phyloP scores from a whole-genome alignment of 331 rosid genomes.

The Acacia pycnantha region DNA sequence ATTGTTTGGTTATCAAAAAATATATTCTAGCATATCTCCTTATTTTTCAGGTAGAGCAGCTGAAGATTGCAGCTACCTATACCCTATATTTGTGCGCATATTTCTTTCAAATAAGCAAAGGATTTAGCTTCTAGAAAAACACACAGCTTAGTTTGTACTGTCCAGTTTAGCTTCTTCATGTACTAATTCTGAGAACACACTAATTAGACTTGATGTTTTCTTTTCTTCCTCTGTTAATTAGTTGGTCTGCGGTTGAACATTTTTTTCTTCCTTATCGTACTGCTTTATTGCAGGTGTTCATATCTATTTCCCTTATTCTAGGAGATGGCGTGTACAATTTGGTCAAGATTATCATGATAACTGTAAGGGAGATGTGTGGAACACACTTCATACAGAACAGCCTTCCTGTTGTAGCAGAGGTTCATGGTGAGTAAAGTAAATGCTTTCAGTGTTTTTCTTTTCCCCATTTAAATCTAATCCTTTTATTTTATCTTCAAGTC shows the following conservation, averaged over 20 bases:
- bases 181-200: conserved; percentile 4
- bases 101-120: not conserved
- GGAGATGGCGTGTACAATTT: conserved; percentile 91
- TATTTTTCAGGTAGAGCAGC: not conserved
- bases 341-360: conserved; percentile 64
- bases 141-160: not conserved
- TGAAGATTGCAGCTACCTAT: not conserved
- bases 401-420: conserved; percentile 61
- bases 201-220: conserved; percentile 6
- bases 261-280: conserved; percentile 19
- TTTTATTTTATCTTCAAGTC: conserved; percentile 16
- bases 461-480: not conserved
- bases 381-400: conserved; percentile 46
- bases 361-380: conserved; percentile 60
- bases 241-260: not conserved
- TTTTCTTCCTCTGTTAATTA: not conserved
- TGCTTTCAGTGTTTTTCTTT: not conserved
- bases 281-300: conserved; percentile 65
- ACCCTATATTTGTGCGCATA: not conserved
- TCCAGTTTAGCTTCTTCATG: conserved; percentile 14
- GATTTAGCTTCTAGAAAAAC: not conserved
- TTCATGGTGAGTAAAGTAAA: conserved; percentile 49
- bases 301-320: conserved; percentile 81
- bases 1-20: not conserved
- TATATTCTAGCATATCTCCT: not conserved